Evolutionary conservation across 192 early-diverging fungal species (phyloP).

Genomic region (Backusella parvicylindrica): DNA sequence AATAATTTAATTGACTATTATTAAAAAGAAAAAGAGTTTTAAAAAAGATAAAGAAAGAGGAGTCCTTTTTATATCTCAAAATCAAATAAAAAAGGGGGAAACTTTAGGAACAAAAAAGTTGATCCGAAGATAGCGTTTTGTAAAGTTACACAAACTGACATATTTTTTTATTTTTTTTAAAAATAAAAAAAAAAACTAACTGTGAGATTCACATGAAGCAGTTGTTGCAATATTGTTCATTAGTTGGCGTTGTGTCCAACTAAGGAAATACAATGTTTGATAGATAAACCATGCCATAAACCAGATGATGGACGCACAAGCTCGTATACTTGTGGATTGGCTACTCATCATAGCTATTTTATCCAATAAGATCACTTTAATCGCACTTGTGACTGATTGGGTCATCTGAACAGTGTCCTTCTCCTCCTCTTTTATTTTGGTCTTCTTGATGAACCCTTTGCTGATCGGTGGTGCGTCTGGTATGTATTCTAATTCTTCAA

Average conservation of each 20-base stretch:
- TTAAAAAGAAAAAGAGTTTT: not conserved
- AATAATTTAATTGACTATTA: not conserved
- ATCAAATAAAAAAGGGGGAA: not conserved
- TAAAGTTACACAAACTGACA: not conserved
- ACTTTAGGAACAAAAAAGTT: not conserved
- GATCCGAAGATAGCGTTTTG: not conserved
- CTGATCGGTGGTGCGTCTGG: slow-evolving; percentile 13
- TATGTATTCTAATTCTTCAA: slow-evolving; percentile 8
- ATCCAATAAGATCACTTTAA: not conserved
- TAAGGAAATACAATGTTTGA: not conserved
- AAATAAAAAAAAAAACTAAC: too few species aligned
- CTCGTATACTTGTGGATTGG: not conserved
- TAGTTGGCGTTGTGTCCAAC: not conserved
- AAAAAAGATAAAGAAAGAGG: not conserved
- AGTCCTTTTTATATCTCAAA: too few species aligned
- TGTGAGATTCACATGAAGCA: not conserved
- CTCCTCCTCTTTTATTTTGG: not conserved
- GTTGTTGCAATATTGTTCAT: not conserved
- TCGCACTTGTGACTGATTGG: not conserved
- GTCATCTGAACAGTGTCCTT: not conserved
- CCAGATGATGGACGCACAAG: not conserved
- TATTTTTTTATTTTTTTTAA: not conserved
- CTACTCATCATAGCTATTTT: not conserved
- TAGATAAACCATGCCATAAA: not conserved
- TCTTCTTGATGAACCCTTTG: not conserved